These are phyloP conservation scores for Cytauxzoon felis DNA, from an alignment of 169 alveolate species.

Conservation along the genomic window DNA sequence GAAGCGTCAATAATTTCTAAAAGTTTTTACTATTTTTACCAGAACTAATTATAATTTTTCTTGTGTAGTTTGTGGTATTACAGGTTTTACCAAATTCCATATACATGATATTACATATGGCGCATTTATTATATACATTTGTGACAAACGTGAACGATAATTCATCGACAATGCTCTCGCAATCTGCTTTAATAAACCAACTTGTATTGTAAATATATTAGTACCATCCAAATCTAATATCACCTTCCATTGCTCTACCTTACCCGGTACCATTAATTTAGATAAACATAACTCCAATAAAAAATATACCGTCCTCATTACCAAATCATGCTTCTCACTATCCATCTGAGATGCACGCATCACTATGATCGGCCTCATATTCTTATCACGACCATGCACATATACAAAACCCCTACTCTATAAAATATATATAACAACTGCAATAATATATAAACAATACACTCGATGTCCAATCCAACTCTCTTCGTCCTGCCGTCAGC, in stretches of 20 bases:
- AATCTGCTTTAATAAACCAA: constrained; percentile 62
- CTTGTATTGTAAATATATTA: constrained; percentile 63
- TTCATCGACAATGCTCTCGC: constrained; percentile 66
- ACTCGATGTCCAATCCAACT: too few species aligned
- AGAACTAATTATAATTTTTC: constrained; percentile 51
- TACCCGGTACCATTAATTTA: constrained; percentile 65
- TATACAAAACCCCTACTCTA: constrained; percentile 68
- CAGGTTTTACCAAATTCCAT: constrained; percentile 53
- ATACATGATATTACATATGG: constrained; percentile 56
- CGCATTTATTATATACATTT: constrained; percentile 58
- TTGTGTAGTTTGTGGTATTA: constrained; percentile 52
- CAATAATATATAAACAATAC: neutral
- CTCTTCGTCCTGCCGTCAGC: too few species aligned
- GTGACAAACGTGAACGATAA: constrained; percentile 55
- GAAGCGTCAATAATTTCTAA: constrained; percentile 47
- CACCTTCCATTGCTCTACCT: constrained; percentile 72
- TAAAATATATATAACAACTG: neutral
- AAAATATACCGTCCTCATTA: constrained; percentile 45
- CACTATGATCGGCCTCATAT: constrained; percentile 70
- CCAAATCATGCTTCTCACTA: constrained; percentile 15
- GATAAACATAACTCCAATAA: constrained; percentile 56
- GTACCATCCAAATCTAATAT: constrained; percentile 66
- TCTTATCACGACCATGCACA: constrained; percentile 70
- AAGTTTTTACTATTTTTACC: constrained; percentile 52
- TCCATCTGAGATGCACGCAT: constrained; percentile 23